These are phyloP conservation scores for Flaveria ramosissima DNA, from an alignment of 129 eudicot species.

Conservation along the genomic window DNA sequence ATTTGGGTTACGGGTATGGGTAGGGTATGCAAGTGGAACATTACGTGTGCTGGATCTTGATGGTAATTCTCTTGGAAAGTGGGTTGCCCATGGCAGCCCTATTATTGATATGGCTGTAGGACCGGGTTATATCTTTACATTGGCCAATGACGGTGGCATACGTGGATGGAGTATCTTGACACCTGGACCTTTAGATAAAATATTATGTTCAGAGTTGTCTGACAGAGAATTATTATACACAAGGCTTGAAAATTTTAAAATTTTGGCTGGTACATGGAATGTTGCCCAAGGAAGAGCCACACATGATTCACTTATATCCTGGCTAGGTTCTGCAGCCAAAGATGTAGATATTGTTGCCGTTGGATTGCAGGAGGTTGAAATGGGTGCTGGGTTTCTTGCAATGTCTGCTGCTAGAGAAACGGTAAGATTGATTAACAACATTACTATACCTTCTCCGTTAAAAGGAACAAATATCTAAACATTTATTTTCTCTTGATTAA, in stretches of 20 bases:
- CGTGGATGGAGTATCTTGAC: conserved; percentile 90
- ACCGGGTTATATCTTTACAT: conserved; percentile 64
- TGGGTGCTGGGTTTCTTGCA: conserved; percentile 99
- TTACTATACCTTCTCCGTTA: not conserved
- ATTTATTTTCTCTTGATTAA: conserved; percentile 3
- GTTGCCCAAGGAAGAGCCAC: conserved; percentile 92
- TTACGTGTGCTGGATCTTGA: conserved; percentile 77
- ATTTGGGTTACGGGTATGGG: conserved; percentile 81
- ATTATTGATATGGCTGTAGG: conserved; percentile 77
- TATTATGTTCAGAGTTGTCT: conserved; percentile 65
- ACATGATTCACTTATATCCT: conserved; percentile 81
- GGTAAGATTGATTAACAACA: conserved; percentile 40
- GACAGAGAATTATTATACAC: conserved; percentile 73
- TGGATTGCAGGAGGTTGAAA: conserved; percentile 98
- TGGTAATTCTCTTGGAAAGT: conserved; percentile 78
- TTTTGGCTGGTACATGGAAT: conserved; percentile 93
- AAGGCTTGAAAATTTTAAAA: conserved; percentile 66
- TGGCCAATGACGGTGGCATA: conserved; percentile 91
- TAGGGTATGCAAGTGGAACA: conserved; percentile 76
- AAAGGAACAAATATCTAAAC: not conserved
- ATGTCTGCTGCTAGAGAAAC: conserved; percentile 98
- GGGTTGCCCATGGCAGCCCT: conserved; percentile 86
- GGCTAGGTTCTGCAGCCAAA: conserved; percentile 87
- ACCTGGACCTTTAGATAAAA: conserved; percentile 71
- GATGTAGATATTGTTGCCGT: conserved; percentile 78